Evolutionary conservation across 768 basidiomycete genomes (phyloP).

Genomic region (Psilocybe subaeruginosa): DNA sequence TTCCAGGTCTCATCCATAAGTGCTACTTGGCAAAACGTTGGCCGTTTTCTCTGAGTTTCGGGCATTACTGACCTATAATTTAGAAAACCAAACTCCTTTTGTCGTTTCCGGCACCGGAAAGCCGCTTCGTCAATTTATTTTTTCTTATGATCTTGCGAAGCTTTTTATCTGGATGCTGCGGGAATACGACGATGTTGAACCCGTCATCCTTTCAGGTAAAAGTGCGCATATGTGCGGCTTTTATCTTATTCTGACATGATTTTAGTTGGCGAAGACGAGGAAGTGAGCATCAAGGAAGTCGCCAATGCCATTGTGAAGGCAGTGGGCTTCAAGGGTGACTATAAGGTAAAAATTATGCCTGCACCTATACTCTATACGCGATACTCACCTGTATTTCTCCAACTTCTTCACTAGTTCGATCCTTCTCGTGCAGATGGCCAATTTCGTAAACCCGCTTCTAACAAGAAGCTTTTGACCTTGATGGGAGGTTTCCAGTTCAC

Average conservation of each 20-base stretch:
- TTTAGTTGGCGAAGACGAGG: conserved; percentile 91
- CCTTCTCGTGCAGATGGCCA: conserved; percentile 87
- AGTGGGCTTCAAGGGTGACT: conserved; percentile 78
- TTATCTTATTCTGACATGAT: conserved; percentile 4
- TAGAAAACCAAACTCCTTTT: conserved; percentile 85
- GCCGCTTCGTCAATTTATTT: conserved; percentile 96
- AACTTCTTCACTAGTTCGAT: conserved; percentile 86
- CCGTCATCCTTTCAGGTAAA: conserved; percentile 86
- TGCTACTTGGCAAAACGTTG: conserved; percentile 90
- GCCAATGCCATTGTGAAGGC: conserved; percentile 90
- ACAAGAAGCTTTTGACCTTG: conserved; percentile 78
- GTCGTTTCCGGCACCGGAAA: conserved; percentile 89
- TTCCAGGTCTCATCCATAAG: conserved; percentile 92
- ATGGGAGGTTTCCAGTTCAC: conserved; percentile 89
- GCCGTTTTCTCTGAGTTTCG: conserved; percentile 2
- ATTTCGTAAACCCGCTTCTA: conserved; percentile 95
- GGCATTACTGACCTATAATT: background rate
- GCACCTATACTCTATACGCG: conserved; percentile 1
- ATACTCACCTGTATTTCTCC: conserved; percentile 1
- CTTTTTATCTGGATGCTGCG: conserved; percentile 92
- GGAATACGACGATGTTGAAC: conserved; percentile 92
- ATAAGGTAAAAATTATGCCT: conserved; percentile 47
- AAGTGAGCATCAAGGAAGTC: conserved; percentile 90
- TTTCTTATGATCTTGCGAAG: conserved; percentile 94
- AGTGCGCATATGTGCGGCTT: background rate